Base-by-base conservation (phyloP, 495 filamentous ascomycete species). In the Tuber umbilicatum region DNA sequence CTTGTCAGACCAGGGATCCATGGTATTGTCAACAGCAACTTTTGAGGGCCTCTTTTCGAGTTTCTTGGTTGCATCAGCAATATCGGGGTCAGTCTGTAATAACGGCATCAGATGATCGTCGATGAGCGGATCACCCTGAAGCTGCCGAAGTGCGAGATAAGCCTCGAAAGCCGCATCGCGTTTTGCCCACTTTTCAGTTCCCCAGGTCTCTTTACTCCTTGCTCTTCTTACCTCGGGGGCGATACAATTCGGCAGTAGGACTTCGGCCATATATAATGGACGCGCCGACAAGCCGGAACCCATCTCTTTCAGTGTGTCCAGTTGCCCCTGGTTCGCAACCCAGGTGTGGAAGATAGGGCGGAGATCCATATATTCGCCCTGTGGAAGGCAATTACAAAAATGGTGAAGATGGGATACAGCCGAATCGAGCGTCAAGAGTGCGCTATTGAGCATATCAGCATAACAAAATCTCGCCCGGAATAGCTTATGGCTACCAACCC, bases 121-220 rank as follows among this genome's bases (percentile, higher is more conserved):
- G 35, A 97, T 83, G 37, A 97, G 84, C 55, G 55, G 55, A 35
- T 64, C 55, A 19, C 55, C 55, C 0, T 91, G 90, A 60, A 87
- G 89, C 45, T 88, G 74, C 79, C 93, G 89, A 0, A 99, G 86
- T 3, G 86, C 86, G 39, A 87, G 83, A 80, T 94, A 97, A 19
- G 94, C 92, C 79, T 93, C 87, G 72, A 97, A 95, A 0, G 93
- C 92, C 3, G 92, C 90, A 80, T 97, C 95, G 76, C 90, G 92
- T 76, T 85, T 89, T 7, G 95, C 94, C 70, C 86, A 89, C 55
- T 86, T 89, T 81, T 97, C 93, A 1, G 90, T 91, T 7, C 75
- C 81, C 93, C 94, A 97, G 69, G 81, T 74, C 6, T 76, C 74
- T 9, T 79, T 81, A 55, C 92, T 89, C 42, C 83, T 76, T 2